Evolutionary conservation across 2,329 filamentous ascomycete genomes (phyloP), one percentile per base, ranked within the genome.

Genomic region (Botrytis paeoniae): DNA sequence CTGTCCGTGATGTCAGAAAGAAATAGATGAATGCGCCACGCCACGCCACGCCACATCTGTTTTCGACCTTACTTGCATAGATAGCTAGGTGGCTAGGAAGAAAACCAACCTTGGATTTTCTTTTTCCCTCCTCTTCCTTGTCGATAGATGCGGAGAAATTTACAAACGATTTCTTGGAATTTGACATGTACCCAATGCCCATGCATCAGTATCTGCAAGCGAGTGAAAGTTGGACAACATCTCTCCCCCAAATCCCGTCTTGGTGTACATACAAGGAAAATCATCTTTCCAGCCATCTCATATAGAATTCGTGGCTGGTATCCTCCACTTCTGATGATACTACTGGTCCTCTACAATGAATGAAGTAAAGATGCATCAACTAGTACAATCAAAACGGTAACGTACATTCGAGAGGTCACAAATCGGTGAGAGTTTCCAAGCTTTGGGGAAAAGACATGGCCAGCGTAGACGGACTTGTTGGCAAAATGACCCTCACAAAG

Each of bases 1-100:
- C 63, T n/a, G 22, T 37, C 32, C 32, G 63, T 66, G 63, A 66
- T 66, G 63, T 51, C 63, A 66, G 43, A 66, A 51, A 32, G 35
- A 20, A 32, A 22, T 7, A 48, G 5, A 41, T 32, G 51, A 16
- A 57, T 54, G 14, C 25, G 51, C 51, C 60, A 63, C 37, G 37
- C 39, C 60, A 63, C 37, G 37, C 39, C 37, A 63, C 14, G 22
- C 25, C n/a, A 29, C n/a, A 41, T 43, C 4, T 54, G 7, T 14
- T 43, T 39, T 51, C 45, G 29, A 32, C n/a, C 18, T 22, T 32
- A 22, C 61, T 4, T 43, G 61, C 39, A 64, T 62, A 1, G 37
- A 39, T 39, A 9, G 5, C 37, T 39, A 2, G 37, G 10, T 39
- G 37, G 1, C 37, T 10, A 12, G 37, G 37, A 39, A 39, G 37